Evolutionary conservation across 2,329 filamentous ascomycete genomes (phyloP).

Genomic region (Aspergillus sp.): DNA sequence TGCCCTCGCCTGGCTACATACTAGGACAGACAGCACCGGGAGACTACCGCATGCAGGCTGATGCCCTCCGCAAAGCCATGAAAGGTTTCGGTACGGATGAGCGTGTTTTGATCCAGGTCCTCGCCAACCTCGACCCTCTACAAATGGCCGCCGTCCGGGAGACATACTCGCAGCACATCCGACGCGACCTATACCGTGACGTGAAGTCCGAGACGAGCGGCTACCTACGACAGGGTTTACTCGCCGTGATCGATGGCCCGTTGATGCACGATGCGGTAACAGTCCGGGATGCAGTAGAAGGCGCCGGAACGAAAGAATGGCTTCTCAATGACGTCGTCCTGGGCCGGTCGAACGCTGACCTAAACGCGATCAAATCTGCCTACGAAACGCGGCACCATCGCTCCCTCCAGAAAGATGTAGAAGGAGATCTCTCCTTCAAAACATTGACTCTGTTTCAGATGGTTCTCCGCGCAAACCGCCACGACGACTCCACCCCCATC

Average conservation of each 20-base stretch:
- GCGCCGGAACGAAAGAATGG: constrained; percentile 75
- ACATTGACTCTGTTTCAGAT: constrained; percentile 80
- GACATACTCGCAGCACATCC: constrained; percentile 57
- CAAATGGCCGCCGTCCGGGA: constrained; percentile 62
- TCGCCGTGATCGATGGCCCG: constrained; percentile 70
- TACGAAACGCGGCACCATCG: constrained; percentile 62
- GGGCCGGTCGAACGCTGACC: constrained; percentile 74
- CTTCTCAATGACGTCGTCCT: constrained; percentile 82
- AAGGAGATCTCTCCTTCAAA: constrained; percentile 72
- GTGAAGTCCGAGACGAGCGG: constrained; percentile 68
- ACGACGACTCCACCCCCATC: constrained; percentile 69
- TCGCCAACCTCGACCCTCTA: constrained; percentile 67
- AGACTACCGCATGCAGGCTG: constrained; percentile 60
- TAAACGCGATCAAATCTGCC: constrained; percentile 72
- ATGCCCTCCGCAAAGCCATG: constrained; percentile 71
- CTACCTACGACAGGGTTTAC: constrained; percentile 65
- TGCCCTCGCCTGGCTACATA: constrained; percentile 66
- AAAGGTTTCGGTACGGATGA: constrained; percentile 91
- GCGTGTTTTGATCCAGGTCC: constrained; percentile 59
- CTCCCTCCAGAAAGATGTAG: constrained; percentile 63
- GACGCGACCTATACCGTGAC: constrained; percentile 64
- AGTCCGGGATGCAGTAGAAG: constrained; percentile 63
- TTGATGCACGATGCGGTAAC: constrained; percentile 66
- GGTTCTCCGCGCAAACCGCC: constrained; percentile 63
- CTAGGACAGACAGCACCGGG: constrained; percentile 58